These are phyloP conservation scores for Nitzschia putrida DNA, from an alignment of 108 stramenopile species.

Conservation along the genomic window DNA sequence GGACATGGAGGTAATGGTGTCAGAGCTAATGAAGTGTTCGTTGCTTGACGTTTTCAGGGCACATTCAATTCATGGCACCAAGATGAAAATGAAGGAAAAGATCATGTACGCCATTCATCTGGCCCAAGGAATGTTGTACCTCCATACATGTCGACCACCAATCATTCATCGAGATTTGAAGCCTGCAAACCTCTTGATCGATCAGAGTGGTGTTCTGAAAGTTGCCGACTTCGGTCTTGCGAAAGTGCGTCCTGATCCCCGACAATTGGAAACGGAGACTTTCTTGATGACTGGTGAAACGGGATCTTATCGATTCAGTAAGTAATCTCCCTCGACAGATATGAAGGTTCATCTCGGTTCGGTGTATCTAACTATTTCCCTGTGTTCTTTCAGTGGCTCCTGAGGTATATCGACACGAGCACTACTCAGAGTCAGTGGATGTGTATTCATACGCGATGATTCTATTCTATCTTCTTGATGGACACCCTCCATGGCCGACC, in stretches of 20 bases:
- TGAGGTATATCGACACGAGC: conserved; percentile 81
- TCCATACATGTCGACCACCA: conserved; percentile 87
- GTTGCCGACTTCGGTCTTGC: conserved; percentile 96
- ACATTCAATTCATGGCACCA: conserved; percentile 67
- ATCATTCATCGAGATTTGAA: conserved; percentile 94
- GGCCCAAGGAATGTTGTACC: conserved; percentile 87
- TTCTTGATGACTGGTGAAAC: conserved; percentile 88
- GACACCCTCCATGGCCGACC: conserved; percentile 76
- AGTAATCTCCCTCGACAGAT: conserved; percentile 1
- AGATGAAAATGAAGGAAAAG: conserved; percentile 63
- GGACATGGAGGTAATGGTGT: conserved; percentile 80
- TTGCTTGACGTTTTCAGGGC: conserved; percentile 80
- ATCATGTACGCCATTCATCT: conserved; percentile 79
- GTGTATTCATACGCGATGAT: conserved; percentile 91
- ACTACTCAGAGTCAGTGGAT: conserved; percentile 90
- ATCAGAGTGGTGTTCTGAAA: conserved; percentile 85
- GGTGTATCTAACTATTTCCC: neutral
- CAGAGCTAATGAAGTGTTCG: conserved; percentile 85
- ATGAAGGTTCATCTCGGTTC: neutral
- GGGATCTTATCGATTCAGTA: conserved; percentile 76
- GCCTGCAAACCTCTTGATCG: conserved; percentile 85
- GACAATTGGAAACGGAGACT: conserved; percentile 54
- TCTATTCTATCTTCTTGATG: conserved; percentile 76
- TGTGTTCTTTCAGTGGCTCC: conserved; percentile 63
- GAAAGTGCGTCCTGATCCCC: conserved; percentile 79